Conservation (phyloP, 73 alveolate genomes). For the Durusdinium trenchii region DNA sequence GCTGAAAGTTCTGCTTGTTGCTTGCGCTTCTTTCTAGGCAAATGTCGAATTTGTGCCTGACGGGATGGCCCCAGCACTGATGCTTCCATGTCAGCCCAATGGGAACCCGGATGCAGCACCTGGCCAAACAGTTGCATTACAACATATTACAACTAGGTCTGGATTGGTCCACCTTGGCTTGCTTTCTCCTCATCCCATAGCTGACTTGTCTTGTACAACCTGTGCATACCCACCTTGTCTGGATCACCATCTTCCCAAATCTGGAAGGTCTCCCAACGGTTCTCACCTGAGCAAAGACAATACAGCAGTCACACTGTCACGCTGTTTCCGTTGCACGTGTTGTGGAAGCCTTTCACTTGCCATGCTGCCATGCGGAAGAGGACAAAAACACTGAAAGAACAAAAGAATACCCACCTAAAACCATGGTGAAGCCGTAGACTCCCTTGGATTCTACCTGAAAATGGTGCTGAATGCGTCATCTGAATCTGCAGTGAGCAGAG, state of each 20-base stretch:
- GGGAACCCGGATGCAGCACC: slow-evolving; percentile 80
- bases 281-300: slow-evolving; percentile 13
- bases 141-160: not conserved
- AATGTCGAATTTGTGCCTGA: slow-evolving; percentile 1
- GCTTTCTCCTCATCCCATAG: not conserved
- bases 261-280: slow-evolving; percentile 91
- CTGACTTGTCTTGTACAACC: not conserved
- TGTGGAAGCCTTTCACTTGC: not conserved
- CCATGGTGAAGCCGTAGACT: slow-evolving; percentile 53
- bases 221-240: not conserved
- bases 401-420: not conserved
- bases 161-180: not conserved
- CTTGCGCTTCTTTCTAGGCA: too few relatives aligned
- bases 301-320: not conserved
- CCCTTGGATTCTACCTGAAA: slow-evolving; percentile 62
- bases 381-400: too few relatives aligned
- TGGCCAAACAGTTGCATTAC: too few relatives aligned
- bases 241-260: slow-evolving; percentile 86
- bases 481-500: not conserved
- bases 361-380: not conserved
- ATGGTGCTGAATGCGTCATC: not conserved
- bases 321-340: not conserved
- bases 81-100: slow-evolving; percentile 69
- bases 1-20: too few relatives aligned
- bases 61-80: slow-evolving; percentile 61